These are phyloP conservation scores for Thuja plicata DNA, from an alignment of 83 land plant genomes.

Conservation along the genomic window DNA sequence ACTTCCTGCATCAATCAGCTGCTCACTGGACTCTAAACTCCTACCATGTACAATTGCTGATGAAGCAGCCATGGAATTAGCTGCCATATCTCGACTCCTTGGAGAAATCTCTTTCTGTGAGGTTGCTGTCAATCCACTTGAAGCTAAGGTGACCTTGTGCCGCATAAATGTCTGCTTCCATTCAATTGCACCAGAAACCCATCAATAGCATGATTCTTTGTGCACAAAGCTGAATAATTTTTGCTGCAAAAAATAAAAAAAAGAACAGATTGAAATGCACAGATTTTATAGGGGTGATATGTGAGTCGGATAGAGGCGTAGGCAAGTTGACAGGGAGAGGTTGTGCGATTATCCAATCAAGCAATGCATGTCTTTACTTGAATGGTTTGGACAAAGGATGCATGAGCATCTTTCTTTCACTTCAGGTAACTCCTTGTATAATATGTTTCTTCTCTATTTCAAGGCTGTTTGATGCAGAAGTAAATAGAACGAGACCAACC, in stretches of 20 bases:
- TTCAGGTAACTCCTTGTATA: not conserved
- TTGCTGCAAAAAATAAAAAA: conserved; percentile 12
- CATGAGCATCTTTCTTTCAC: not conserved
- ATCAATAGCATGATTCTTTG: conserved; percentile 6
- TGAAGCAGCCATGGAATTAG: not conserved
- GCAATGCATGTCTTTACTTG: not conserved
- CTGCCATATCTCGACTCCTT: conserved; percentile 15
- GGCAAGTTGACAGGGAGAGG: conserved; percentile 11
- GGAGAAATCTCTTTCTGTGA: conserved; percentile 24
- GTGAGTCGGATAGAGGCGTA: not conserved
- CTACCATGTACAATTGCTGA: conserved; percentile 14
- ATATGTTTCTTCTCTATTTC: not conserved
- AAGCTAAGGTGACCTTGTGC: conserved; percentile 72
- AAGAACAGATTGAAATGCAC: conserved; percentile 19
- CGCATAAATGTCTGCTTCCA: conserved; percentile 79
- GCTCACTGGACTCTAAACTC: conserved; percentile 13
- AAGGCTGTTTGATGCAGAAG: not conserved
- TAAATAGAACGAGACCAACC: not conserved
- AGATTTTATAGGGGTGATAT: not conserved
- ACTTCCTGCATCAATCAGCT: not conserved
- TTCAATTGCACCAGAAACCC: conserved; percentile 34
- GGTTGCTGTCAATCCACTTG: conserved; percentile 27
- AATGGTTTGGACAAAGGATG: not conserved
- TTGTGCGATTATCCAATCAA: not conserved
- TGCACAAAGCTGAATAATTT: conserved; percentile 10